These are phyloP conservation scores for Penicillium sp. DNA, from an alignment of 2,329 filamentous ascomycete species.

Conservation along the genomic window DNA sequence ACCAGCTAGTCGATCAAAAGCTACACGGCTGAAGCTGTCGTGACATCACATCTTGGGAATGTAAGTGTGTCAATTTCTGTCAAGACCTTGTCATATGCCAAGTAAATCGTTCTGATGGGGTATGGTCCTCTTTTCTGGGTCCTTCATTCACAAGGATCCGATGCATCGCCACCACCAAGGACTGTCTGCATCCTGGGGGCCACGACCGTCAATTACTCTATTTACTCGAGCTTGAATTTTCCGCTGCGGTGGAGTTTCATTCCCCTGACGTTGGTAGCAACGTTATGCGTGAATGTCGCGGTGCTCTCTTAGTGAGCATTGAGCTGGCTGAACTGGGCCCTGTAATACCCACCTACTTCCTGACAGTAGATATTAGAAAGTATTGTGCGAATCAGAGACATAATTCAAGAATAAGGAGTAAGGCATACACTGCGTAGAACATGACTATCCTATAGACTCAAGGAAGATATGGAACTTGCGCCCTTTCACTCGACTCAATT, in stretches of 20 bases:
- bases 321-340: conserved; percentile 28
- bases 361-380: conserved; percentile 14
- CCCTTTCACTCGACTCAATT: not conserved
- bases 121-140: conserved; percentile 63
- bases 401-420: too few relatives aligned
- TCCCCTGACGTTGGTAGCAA: conserved; percentile 41
- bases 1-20: conserved; percentile 39
- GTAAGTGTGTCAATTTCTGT: conserved; percentile 10
- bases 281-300: conserved; percentile 39
- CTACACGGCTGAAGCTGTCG: conserved; percentile 43
- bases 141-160: conserved; percentile 58
- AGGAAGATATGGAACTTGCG: too few relatives aligned
- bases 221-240: conserved; percentile 64
- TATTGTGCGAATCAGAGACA: not conserved
- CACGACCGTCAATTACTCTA: conserved; percentile 69
- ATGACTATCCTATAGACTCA: not conserved
- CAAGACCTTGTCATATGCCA: not conserved
- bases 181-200: conserved; percentile 57
- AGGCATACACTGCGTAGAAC: not conserved
- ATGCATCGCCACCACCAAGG: conserved; percentile 51
- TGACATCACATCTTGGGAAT: conserved; percentile 32
- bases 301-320: conserved; percentile 42
- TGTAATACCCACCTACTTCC: conserved; percentile 13
- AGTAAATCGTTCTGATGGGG: conserved; percentile 51
- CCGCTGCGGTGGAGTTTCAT: conserved; percentile 60